These are phyloP conservation scores for Chlorella sp. DNA, from an alignment of 139 green algal genomes.

Conservation along the genomic window DNA sequence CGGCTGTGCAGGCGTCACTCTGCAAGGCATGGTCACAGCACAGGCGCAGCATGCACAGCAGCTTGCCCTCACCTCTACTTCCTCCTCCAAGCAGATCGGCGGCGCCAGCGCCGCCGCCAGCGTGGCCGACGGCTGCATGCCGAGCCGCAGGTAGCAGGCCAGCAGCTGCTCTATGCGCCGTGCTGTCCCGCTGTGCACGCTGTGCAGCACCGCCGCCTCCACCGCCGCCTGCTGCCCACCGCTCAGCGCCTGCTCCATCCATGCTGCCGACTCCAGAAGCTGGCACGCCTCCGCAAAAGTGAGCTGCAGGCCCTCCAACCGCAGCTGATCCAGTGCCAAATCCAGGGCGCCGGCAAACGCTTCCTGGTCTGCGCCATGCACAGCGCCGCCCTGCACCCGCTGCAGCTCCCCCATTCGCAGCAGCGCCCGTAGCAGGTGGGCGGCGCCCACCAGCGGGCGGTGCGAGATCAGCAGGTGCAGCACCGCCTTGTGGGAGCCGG, in stretches of 20 bases:
- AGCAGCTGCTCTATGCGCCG: background rate
- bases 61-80: background rate
- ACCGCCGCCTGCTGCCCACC: background rate
- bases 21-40: too few species aligned
- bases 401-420: background rate
- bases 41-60: background rate
- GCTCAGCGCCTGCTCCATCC: background rate
- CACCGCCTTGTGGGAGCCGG: too few species aligned
- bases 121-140: slow-evolving; percentile 14
- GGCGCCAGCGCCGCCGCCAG: background rate
- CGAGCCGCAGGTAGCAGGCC: background rate
- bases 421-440: too few species aligned
- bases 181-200: background rate
- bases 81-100: background rate
- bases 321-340: background rate
- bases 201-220: background rate
- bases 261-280: background rate
- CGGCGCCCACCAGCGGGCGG: too few species aligned
- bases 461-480: too few species aligned
- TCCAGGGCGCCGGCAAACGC: slow-evolving; percentile 7
- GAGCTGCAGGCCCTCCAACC: background rate
- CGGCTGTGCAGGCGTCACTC: background rate
- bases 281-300: background rate
- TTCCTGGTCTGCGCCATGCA: background rate
- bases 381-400: background rate